phyloP scores from a whole-genome alignment of 441 rosid species.

The Adansonia madagascariensis region DNA sequence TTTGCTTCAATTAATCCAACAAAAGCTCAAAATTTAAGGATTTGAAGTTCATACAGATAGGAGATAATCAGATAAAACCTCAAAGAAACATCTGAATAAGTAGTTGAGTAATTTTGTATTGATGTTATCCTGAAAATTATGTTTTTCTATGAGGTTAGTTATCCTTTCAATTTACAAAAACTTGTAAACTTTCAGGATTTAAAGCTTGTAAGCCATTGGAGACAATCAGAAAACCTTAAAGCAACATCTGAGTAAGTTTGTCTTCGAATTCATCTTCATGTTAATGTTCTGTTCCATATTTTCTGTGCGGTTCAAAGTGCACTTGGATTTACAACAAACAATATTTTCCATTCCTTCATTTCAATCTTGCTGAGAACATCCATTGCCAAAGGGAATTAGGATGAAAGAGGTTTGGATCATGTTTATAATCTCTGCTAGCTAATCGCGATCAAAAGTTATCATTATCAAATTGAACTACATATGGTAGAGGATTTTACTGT shows the following conservation, averaged over 20 bases:
- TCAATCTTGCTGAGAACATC: neutral
- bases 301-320: neutral
- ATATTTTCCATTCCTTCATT: neutral
- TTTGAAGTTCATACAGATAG: neutral
- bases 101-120: neutral
- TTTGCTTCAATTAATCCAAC: neutral
- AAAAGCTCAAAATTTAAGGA: neutral
- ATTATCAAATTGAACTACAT: neutral
- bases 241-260: neutral
- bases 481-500: neutral
- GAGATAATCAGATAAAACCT: neutral
- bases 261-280: neutral
- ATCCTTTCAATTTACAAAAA: neutral
- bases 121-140: neutral
- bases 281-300: neutral
- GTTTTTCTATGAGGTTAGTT: neutral
- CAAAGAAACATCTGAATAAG: neutral
- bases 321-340: neutral
- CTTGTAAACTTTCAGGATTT: neutral
- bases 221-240: neutral
- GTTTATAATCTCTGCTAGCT: neutral
- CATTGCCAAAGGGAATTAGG: neutral
- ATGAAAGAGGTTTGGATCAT: neutral
- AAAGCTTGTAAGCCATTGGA: neutral
- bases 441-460: neutral